A percentile compares a stretch with the other conserved stretches of the same genome.
Evolutionary conservation across 495 filamentous ascomycete genomes (phyloP).

Genomic region (Astrothelium macrocarpum): DNA sequence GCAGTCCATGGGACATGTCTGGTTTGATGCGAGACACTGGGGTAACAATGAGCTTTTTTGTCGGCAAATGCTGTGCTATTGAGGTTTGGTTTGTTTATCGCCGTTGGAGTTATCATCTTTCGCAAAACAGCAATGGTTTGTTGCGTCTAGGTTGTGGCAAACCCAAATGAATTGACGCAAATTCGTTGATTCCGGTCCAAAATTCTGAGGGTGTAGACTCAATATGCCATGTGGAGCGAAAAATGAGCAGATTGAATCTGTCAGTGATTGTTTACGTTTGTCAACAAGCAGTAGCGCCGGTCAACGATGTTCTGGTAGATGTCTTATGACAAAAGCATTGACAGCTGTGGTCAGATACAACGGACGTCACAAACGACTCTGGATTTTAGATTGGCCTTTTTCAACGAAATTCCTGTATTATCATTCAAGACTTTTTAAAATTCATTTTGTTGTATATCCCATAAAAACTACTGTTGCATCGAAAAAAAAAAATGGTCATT

Average conservation of each 20-base stretch:
- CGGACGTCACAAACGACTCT: too few species aligned
- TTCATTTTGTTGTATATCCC: too few species aligned
- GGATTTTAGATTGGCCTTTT: too few species aligned
- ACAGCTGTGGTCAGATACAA: too few species aligned
- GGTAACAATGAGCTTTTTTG: neutral
- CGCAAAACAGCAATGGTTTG: neutral
- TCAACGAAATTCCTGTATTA: too few species aligned
- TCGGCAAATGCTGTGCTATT: neutral
- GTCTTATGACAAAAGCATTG: neutral
- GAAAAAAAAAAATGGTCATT: too few species aligned
- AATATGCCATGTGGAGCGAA: neutral
- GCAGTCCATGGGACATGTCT: neutral
- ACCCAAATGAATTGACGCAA: neutral
- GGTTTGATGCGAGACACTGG: neutral
- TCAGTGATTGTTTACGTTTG: neutral
- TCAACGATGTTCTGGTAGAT: neutral
- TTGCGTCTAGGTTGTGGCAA: neutral
- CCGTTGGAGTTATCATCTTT: neutral
- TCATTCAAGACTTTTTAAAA: too few species aligned
- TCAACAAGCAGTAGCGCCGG: neutral
- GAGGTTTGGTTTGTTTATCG: neutral
- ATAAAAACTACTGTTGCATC: too few species aligned
- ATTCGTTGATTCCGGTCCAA: neutral
- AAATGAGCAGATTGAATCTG: neutral
- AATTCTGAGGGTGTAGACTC: neutral